Evolutionary conservation across 257 asterid species (phyloP).

Genomic region (Haberlea rhodopensis): DNA sequence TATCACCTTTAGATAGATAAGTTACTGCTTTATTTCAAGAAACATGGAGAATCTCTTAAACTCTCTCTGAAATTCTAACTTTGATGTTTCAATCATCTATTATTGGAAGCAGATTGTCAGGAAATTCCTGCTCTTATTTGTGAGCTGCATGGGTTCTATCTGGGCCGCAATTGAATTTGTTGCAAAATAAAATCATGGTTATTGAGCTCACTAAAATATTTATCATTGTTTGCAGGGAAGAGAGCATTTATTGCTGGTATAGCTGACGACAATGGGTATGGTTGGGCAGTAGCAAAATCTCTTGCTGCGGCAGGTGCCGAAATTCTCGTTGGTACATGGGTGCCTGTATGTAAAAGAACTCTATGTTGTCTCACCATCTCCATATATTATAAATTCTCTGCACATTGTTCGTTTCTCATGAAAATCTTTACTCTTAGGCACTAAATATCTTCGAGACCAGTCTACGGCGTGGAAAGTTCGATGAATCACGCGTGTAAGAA

Average conservation of each 20-base stretch:
- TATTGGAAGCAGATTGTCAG: neutral
- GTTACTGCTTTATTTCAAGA: neutral
- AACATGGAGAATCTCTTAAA: neutral
- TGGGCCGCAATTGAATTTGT: neutral
- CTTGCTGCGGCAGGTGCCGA: conserved; percentile 98
- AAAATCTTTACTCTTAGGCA: conserved; percentile 45
- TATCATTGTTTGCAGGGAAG: conserved; percentile 56
- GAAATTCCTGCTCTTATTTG: neutral
- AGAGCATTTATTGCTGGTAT: conserved; percentile 96
- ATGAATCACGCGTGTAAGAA: conserved; percentile 82
- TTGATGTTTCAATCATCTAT: too few species aligned
- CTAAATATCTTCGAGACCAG: conserved; percentile 87
- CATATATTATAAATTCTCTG: neutral
- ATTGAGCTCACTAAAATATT: conserved; percentile 7
- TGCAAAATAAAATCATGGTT: neutral
- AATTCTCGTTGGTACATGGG: conserved; percentile 98
- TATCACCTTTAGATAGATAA: too few species aligned
- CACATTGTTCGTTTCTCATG: conserved; percentile 16
- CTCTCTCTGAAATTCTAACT: neutral
- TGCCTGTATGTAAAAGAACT: conserved; percentile 65
- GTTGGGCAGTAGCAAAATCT: conserved; percentile 96
- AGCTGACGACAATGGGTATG: conserved; percentile 94
- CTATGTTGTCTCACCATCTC: neutral
- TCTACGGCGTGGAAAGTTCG: conserved; percentile 88
- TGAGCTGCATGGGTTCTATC: neutral